Evolutionary conservation across 2,329 filamentous ascomycete species (phyloP).

Genomic region (Aspergillus sp.): DNA sequence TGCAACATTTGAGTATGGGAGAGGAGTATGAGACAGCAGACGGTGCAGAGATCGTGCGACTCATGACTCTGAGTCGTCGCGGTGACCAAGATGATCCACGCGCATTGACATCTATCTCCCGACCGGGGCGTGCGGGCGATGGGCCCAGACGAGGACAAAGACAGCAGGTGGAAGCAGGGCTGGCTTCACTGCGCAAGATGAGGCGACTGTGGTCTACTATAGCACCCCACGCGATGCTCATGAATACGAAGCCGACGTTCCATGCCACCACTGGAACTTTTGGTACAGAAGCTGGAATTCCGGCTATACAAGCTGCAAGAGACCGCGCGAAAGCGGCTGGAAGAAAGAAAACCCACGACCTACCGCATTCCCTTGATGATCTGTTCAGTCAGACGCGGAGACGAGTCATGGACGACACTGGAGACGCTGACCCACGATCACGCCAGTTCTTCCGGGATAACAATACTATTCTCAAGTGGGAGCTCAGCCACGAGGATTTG

Average conservation of each 20-base stretch:
- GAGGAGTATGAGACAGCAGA: slow-evolving; percentile 10
- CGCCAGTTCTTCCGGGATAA: slow-evolving; percentile 32
- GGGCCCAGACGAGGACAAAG: slow-evolving; percentile 3
- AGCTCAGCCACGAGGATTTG: slow-evolving; percentile 34
- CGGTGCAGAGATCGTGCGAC: slow-evolving; percentile 26
- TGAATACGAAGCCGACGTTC: slow-evolving; percentile 43
- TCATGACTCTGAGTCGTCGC: slow-evolving; percentile 33
- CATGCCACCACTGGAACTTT: slow-evolving; percentile 48
- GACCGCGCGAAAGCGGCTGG: slow-evolving; percentile 5
- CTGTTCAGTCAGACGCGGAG: slow-evolving; percentile 26
- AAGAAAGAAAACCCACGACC: neutral
- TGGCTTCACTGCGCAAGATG: slow-evolving; percentile 15
- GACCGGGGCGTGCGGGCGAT: slow-evolving; percentile 17
- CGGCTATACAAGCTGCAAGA: slow-evolving; percentile 14
- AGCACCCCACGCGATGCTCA: slow-evolving; percentile 37
- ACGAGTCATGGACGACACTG: slow-evolving; percentile 17
- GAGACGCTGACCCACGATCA: slow-evolving; percentile 26
- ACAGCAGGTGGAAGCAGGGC: neutral
- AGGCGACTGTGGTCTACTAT: slow-evolving; percentile 28
- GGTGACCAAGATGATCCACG: slow-evolving; percentile 16
- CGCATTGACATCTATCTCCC: slow-evolving; percentile 30
- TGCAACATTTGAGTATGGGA: slow-evolving; percentile 23
- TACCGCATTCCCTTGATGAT: slow-evolving; percentile 35
- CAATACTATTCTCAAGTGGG: slow-evolving; percentile 41
- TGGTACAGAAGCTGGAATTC: slow-evolving; percentile 42